These are phyloP conservation scores for Penicillium brasilianum DNA, from an alignment of 2,329 filamentous ascomycete species.

Conservation along the genomic window DNA sequence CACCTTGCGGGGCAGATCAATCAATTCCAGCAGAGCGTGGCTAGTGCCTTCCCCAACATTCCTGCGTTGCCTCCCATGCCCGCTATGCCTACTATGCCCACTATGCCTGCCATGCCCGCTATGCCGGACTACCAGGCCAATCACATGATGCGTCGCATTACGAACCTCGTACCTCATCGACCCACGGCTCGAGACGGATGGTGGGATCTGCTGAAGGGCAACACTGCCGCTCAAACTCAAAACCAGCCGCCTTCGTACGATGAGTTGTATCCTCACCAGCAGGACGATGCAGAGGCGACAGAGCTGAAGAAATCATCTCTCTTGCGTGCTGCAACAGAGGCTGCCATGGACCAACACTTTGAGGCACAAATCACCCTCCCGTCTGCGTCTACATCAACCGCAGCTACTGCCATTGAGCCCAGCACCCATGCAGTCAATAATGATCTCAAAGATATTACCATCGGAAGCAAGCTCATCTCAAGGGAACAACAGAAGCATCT, in stretches of 20 bases:
- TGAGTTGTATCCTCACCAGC: slow-evolving; percentile 69
- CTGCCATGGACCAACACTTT: slow-evolving; percentile 52
- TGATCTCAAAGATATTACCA: slow-evolving; percentile 48
- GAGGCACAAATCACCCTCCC: slow-evolving; percentile 40
- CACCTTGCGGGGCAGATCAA: slow-evolving; percentile 76
- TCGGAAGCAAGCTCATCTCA: slow-evolving; percentile 50
- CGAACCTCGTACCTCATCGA: slow-evolving; percentile 72
- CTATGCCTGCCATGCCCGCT: slow-evolving; percentile 64
- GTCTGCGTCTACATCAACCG: slow-evolving; percentile 19
- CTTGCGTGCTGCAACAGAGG: slow-evolving; percentile 50
- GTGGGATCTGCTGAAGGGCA: slow-evolving; percentile 69
- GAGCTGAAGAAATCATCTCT: slow-evolving; percentile 52
- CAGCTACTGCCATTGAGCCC: slow-evolving; percentile 15
- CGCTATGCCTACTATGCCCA: slow-evolving; percentile 64
- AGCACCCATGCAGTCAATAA: slow-evolving; percentile 36
- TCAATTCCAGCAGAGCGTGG: slow-evolving; percentile 74
- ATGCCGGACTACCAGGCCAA: slow-evolving; percentile 76
- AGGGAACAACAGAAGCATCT: slow-evolving; percentile 54
- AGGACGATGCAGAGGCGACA: slow-evolving; percentile 39
- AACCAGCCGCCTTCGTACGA: slow-evolving; percentile 75
- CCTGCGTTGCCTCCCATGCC: slow-evolving; percentile 65
- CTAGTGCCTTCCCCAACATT: slow-evolving; percentile 68
- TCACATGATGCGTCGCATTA: slow-evolving; percentile 73
- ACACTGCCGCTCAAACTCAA: slow-evolving; percentile 50
- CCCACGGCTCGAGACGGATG: slow-evolving; percentile 61